These are phyloP conservation scores for Lentinula raphanica DNA, from an alignment of 768 basidiomycete genomes.

Conservation along the genomic window DNA sequence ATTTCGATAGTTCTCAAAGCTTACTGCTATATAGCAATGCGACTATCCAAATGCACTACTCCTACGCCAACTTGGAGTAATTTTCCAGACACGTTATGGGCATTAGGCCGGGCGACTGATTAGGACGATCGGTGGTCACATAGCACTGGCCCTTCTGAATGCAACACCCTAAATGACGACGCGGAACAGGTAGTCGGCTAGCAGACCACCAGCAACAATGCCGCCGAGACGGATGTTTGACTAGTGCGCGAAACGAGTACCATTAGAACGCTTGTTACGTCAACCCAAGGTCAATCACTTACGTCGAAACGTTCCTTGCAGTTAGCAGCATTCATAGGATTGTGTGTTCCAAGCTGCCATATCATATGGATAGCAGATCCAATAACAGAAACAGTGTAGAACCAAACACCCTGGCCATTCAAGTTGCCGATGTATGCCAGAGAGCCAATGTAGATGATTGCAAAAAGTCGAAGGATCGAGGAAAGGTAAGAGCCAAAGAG, in stretches of 20 bases:
- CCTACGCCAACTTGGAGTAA: too few relatives aligned
- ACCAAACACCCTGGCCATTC: constrained; percentile 18
- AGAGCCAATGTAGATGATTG: constrained; percentile 16
- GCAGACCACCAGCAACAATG: not conserved
- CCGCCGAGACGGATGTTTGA: not conserved
- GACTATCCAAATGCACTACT: too few relatives aligned
- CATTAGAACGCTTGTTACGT: not conserved
- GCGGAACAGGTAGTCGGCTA: not conserved
- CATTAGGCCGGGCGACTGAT: too few relatives aligned
- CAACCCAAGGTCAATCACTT: not conserved
- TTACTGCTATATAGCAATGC: too few relatives aligned
- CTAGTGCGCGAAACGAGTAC: not conserved
- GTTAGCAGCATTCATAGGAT: constrained; percentile 14
- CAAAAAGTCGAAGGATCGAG: constrained; percentile 39
- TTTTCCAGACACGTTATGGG: too few relatives aligned
- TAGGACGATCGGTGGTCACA: too few relatives aligned
- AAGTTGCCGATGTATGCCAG: constrained; percentile 21
- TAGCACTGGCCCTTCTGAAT: too few relatives aligned
- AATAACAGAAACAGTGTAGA: constrained; percentile 12
- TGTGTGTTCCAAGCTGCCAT: constrained; percentile 13
- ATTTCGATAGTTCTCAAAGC: too few relatives aligned
- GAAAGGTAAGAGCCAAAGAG: constrained; percentile 44
- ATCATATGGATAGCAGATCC: constrained; percentile 14
- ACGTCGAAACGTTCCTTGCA: constrained; percentile 11
- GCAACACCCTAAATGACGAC: not conserved